phyloP scores from a whole-genome alignment of 83 land plant species.

The Picea abies region DNA sequence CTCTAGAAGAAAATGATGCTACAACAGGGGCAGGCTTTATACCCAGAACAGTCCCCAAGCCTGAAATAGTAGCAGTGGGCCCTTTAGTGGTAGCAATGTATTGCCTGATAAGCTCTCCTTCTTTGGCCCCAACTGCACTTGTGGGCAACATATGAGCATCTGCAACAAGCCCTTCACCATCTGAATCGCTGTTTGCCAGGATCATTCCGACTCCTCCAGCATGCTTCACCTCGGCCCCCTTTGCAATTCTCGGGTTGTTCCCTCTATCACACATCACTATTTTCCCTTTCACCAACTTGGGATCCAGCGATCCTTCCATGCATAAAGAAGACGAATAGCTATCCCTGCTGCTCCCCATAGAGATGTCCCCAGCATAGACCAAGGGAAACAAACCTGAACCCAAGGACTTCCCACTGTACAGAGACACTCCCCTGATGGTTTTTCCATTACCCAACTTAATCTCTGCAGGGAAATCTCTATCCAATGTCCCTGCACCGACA shows the following conservation, averaged over 20 bases:
- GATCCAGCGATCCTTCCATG: conserved; percentile 22
- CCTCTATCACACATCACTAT: conserved; percentile 32
- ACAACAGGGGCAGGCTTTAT: conserved; percentile 26
- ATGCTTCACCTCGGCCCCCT: conserved; percentile 17
- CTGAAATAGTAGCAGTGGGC: conserved; percentile 17
- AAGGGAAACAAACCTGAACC: not conserved
- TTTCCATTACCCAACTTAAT: conserved; percentile 27
- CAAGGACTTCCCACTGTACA: conserved; percentile 21
- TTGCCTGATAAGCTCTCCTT: conserved; percentile 12
- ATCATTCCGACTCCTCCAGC: conserved; percentile 30
- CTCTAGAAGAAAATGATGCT: conserved; percentile 31
- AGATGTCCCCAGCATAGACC: conserved; percentile 8
- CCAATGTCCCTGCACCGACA: conserved; percentile 34
- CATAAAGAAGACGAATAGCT: conserved; percentile 20
- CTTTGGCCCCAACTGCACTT: conserved; percentile 18
- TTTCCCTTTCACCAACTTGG: conserved; percentile 23
- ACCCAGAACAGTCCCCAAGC: conserved; percentile 11
- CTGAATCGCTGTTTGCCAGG: conserved; percentile 19
- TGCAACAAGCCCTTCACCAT: conserved; percentile 23
- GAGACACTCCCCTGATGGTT: conserved; percentile 17
- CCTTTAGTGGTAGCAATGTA: conserved; percentile 19
- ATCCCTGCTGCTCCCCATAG: conserved; percentile 16
- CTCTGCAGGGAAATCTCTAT: conserved; percentile 27
- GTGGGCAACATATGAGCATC: conserved; percentile 18
- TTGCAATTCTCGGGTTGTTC: conserved; percentile 15